phyloP scores from a whole-genome alignment of 805 yeast species.

The Teunomyces cretensis region DNA sequence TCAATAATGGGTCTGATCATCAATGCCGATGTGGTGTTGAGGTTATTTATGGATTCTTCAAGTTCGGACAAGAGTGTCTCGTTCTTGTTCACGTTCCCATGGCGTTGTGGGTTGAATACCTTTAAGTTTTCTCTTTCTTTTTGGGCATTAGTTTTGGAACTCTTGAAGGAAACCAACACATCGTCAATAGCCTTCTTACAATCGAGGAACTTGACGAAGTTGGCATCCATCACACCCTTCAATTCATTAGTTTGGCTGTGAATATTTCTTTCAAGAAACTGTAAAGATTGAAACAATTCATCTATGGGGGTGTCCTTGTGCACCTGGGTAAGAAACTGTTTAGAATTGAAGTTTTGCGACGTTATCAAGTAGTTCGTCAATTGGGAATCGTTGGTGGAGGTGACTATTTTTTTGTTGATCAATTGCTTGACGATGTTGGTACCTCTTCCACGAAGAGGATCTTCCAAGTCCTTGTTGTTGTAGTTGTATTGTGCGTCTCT shows the following conservation, averaged over 20 bases:
- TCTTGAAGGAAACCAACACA: conserved; percentile 32
- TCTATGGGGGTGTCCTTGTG: conserved; percentile 40
- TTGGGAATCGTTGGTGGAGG: conserved; percentile 29
- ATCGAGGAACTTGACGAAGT: conserved; percentile 34
- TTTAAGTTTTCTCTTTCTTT: conserved; percentile 32
- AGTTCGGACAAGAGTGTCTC: conserved; percentile 32
- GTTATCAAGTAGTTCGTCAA: conserved; percentile 33
- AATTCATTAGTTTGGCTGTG: conserved; percentile 35
- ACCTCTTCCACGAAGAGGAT: conserved; percentile 34
- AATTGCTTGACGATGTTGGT: conserved; percentile 28
- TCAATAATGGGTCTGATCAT: conserved; percentile 44
- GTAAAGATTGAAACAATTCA: conserved; percentile 27
- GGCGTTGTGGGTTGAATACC: conserved; percentile 37
- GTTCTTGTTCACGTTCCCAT: conserved; percentile 10
- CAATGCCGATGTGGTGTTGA: conserved; percentile 35
- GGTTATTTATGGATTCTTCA: conserved; percentile 39
- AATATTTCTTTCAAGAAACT: conserved; percentile 33
- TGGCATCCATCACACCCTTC: conserved; percentile 36
- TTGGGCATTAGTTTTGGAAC: conserved; percentile 35
- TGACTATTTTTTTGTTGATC: conserved; percentile 21
- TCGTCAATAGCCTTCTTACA: conserved; percentile 41
- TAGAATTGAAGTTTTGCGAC: conserved; percentile 36
- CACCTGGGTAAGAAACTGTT: conserved; percentile 34
- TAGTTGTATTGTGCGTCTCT: conserved; percentile 7
- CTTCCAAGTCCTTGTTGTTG: conserved; percentile 25